Evolutionary conservation across 495 filamentous ascomycete species (phyloP).

Genomic region (Opeltia flavorubescens): DNA sequence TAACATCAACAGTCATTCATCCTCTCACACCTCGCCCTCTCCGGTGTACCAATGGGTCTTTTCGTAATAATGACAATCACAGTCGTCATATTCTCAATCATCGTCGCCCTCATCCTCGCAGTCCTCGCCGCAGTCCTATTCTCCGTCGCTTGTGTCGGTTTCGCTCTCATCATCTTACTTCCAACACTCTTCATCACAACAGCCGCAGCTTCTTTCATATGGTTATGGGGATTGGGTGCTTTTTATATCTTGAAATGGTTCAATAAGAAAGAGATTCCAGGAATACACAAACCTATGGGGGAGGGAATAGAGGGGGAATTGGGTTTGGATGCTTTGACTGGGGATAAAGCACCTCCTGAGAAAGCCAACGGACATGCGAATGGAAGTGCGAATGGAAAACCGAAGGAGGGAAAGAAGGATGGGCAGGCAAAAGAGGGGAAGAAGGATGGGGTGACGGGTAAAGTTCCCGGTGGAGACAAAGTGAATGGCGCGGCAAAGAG

Average conservation of each 20-base stretch:
- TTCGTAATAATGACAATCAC: slow-evolving; percentile 45
- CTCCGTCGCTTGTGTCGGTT: slow-evolving; percentile 44
- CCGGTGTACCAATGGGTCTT: slow-evolving; percentile 42
- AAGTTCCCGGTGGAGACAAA: slow-evolving; percentile 1
- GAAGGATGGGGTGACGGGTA: not conserved
- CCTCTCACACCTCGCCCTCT: slow-evolving; percentile 38
- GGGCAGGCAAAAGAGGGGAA: not conserved
- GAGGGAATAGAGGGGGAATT: slow-evolving; percentile 5
- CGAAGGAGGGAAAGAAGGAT: slow-evolving; percentile 6
- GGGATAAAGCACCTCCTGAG: not conserved
- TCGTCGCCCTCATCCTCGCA: slow-evolving; percentile 35
- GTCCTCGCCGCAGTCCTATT: slow-evolving; percentile 37
- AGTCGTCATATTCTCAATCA: slow-evolving; percentile 37
- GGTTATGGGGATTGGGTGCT: slow-evolving; percentile 45
- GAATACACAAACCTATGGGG: slow-evolving; percentile 13
- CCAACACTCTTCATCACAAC: slow-evolving; percentile 48
- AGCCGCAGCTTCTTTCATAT: slow-evolving; percentile 39
- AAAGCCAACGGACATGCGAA: slow-evolving; percentile 1
- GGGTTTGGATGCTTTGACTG: not conserved
- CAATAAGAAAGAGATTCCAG: slow-evolving; percentile 18
- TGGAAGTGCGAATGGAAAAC: slow-evolving; percentile 3
- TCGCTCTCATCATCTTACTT: slow-evolving; percentile 48
- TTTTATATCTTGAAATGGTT: slow-evolving; percentile 42
- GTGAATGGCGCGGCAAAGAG: slow-evolving; percentile 31
- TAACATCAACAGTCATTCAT: slow-evolving; percentile 28